Evolutionary conservation across 2,329 filamentous ascomycete genomes (phyloP).

Genomic region (Trematosphaeria pertusa): DNA sequence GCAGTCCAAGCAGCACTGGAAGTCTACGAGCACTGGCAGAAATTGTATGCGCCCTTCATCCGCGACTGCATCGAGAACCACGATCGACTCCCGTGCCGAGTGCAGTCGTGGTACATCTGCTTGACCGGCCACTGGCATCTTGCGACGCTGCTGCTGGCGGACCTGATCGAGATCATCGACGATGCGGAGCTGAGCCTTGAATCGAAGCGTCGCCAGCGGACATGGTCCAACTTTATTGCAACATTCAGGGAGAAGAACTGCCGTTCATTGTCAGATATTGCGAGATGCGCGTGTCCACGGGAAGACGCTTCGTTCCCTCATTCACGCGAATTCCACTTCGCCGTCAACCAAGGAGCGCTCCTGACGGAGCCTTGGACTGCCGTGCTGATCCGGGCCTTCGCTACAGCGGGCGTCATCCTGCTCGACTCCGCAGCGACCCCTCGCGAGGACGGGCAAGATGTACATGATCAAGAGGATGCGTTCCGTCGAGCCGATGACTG

Average conservation of each 20-base stretch:
- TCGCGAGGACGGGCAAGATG: constrained; percentile 7
- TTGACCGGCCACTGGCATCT: constrained; percentile 66
- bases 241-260: constrained; percentile 55
- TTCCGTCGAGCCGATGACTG: constrained; percentile 56
- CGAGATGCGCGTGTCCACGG: constrained; percentile 52
- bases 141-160: constrained; percentile 62
- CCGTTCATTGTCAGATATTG: constrained; percentile 57
- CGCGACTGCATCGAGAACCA: constrained; percentile 60
- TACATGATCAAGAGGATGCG: constrained; percentile 28
- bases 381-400: constrained; percentile 61
- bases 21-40: constrained; percentile 64
- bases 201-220: constrained; percentile 32
- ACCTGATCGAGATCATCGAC: constrained; percentile 61
- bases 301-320: constrained; percentile 36
- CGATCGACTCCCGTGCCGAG: constrained; percentile 57
- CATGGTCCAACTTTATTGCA: constrained; percentile 43
- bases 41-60: constrained; percentile 60
- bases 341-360: constrained; percentile 62
- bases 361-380: constrained; percentile 67
- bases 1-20: constrained; percentile 56
- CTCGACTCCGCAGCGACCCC: constrained; percentile 45
- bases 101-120: constrained; percentile 67
- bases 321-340: constrained; percentile 59
- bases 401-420: constrained; percentile 54
- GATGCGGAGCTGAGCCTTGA: constrained; percentile 36